Conservation (phyloP, 2,329 filamentous ascomycete genomes). For the Diaporthe vaccinii region DNA sequence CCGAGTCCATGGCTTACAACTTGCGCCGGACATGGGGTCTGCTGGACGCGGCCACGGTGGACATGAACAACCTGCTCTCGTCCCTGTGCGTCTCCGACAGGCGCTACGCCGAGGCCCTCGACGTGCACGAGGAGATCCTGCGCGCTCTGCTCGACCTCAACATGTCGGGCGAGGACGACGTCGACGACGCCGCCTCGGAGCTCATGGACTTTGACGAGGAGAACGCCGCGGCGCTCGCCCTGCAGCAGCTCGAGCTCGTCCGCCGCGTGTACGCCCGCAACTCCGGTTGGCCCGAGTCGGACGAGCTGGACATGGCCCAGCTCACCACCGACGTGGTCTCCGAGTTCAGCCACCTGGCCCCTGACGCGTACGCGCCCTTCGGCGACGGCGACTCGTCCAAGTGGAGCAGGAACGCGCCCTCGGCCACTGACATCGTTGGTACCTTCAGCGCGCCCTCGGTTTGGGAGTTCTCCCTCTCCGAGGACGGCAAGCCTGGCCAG, state of each 20-base stretch:
- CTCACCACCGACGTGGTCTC: conserved; percentile 39
- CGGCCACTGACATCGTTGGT: conserved; percentile 35
- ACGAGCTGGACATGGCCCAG: conserved; percentile 40
- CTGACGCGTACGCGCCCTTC: conserved; percentile 38
- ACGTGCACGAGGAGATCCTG: conserved; percentile 41
- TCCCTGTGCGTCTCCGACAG: conserved; percentile 39
- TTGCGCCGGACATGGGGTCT: conserved; percentile 42
- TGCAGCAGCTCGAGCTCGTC: conserved; percentile 42
- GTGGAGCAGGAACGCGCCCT: conserved; percentile 39
- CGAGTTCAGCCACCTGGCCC: conserved; percentile 39
- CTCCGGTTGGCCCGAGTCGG: conserved; percentile 40
- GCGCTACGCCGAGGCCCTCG: conserved; percentile 40
- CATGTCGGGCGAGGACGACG: conserved; percentile 36
- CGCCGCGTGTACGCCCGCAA: conserved; percentile 41
- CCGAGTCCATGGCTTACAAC: conserved; percentile 42
- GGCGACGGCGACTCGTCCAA: conserved; percentile 40
- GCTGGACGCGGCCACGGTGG: conserved; percentile 41
- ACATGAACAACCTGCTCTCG: conserved; percentile 42
- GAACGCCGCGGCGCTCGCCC: conserved; percentile 40
- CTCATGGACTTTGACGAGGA: conserved; percentile 41
- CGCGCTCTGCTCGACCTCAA: conserved; percentile 41
- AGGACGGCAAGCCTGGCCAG: conserved; percentile 40
- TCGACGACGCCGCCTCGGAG: conserved; percentile 39
- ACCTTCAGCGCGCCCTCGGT: conserved; percentile 39
- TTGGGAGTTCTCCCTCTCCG: conserved; percentile 41